phyloP scores from a whole-genome alignment of 805 yeast genomes.

The Lipomyces starkeyi region DNA sequence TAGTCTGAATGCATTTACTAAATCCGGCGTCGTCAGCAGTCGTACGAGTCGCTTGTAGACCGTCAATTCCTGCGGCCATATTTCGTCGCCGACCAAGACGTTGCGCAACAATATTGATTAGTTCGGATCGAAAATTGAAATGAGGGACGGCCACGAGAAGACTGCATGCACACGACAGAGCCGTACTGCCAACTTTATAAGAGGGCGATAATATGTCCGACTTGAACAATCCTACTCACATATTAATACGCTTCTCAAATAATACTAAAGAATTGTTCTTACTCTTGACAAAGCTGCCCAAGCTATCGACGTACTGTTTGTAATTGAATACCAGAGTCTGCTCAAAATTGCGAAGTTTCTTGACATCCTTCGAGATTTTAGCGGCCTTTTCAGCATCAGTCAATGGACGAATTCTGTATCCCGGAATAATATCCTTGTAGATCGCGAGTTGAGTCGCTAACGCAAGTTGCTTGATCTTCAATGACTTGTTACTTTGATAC shows the following conservation, averaged over 20 bases:
- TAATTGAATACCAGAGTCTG: conserved; percentile 75
- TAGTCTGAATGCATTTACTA: conserved; percentile 62
- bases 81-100: conserved; percentile 61
- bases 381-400: conserved; percentile 81
- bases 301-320: conserved; percentile 64
- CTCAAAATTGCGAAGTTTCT: conserved; percentile 77
- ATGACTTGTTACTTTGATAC: conserved; percentile 57
- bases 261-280: background rate
- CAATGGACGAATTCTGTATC: conserved; percentile 78
- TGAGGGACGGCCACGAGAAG: conserved; percentile 69
- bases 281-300: conserved; percentile 53
- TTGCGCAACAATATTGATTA: conserved; percentile 69
- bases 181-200: conserved; percentile 47
- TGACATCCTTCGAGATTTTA: conserved; percentile 82
- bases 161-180: conserved; percentile 81
- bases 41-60: conserved; percentile 11
- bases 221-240: conserved; percentile 28
- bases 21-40: conserved; percentile 53
- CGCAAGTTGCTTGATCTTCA: conserved; percentile 61
- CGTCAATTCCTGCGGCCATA: conserved; percentile 43
- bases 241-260: background rate
- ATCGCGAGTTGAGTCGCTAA: conserved; percentile 81
- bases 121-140: conserved; percentile 82
- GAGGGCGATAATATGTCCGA: conserved; percentile 32
- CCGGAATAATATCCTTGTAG: conserved; percentile 84